These are phyloP conservation scores for Chlamydomonas asymmetrica DNA, from an alignment of 139 green algal genomes.

Conservation along the genomic window DNA sequence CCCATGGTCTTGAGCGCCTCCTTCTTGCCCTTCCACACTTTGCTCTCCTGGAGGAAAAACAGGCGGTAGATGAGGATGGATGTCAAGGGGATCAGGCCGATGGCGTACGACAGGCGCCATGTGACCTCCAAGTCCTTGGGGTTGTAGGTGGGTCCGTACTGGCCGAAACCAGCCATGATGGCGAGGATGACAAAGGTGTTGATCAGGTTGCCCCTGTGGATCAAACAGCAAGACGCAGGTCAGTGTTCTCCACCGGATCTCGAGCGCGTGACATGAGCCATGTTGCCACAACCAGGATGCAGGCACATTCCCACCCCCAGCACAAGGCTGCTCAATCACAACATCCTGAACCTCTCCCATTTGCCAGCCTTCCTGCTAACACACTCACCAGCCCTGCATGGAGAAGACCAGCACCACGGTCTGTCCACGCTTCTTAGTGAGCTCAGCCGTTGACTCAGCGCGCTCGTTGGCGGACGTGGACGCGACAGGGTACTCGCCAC, in stretches of 20 bases:
- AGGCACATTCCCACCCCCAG: no score
- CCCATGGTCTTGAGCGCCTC: no score
- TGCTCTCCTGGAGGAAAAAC: no score
- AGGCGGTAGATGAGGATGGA: conserved; percentile 24
- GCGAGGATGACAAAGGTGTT: conserved; percentile 31
- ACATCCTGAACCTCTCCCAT: no score
- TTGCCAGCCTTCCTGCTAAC: no score
- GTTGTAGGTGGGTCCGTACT: conserved; percentile 5
- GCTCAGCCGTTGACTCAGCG: conserved; percentile 49
- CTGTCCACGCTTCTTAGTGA: conserved; percentile 44
- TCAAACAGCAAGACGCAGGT: no score
- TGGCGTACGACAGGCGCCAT: conserved; percentile 30
- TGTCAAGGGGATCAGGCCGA: conserved; percentile 18
- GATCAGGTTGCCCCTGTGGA: conserved; percentile 52
- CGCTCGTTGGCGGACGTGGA: conserved; percentile 79
- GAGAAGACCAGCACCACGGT: conserved; percentile 67
- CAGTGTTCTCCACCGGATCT: no score
- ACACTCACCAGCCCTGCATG: conserved; percentile 34
- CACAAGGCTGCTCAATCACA: no score
- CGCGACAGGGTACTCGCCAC: conserved; percentile 78
- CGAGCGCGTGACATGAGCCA: no score
- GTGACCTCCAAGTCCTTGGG: conserved; percentile 15
- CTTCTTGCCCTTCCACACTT: no score
- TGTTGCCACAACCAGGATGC: no score
- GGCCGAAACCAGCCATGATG: conserved; percentile 20